Evolutionary conservation across 2,329 filamentous ascomycete species (phyloP), one percentile per base, ranked within the genome.

Genomic region (Fusarium sororula): DNA sequence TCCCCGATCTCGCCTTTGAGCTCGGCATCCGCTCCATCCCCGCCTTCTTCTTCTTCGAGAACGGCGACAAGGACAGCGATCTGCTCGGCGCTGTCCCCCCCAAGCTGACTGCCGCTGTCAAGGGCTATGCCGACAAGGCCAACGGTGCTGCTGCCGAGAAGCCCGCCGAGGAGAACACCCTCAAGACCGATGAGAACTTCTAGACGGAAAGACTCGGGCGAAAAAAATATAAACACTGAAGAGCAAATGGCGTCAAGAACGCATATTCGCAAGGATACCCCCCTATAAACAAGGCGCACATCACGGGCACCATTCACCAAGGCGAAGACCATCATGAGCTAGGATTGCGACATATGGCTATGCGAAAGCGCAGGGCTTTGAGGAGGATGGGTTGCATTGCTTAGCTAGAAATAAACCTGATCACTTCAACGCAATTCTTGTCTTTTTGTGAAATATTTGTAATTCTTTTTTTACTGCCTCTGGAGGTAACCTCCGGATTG

Each of bases 21-120:
- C 86, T 90, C 77, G 81, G 83, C 78, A 83, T 91, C 77, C 83
- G 84, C 32, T 85, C 87, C 78, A 88, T 91, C 83, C 89, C 89
- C 15, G 89, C 89, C 45, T 90, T 91, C 79, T 82, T 88, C 78
- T 87, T 90, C 82, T 90, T 91, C 81, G 85, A 88, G 81, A 83
- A 89, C 57, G 88, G 88, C 62, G 82, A 85, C 48, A 83, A 83
- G 79, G 82, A 61, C 76, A 84, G 86, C 75, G 84, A 83, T 75
- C 79, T 88, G 48, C 82, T 83, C 45, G 84, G 83, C 47, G 82
- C 82, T 41, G 82, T 79, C 62, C 82, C 81, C 10, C 70, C 79
- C 12, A 80, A 79, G 54, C 77, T 84, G 57, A 70, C 80, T 68
- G 79, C 80, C 66, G 60, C 74, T 26, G 71, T 82, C 45, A 72